These are phyloP conservation scores for Linnemannia zychae DNA, from an alignment of 192 early-diverging fungal genomes.

Conservation along the genomic window DNA sequence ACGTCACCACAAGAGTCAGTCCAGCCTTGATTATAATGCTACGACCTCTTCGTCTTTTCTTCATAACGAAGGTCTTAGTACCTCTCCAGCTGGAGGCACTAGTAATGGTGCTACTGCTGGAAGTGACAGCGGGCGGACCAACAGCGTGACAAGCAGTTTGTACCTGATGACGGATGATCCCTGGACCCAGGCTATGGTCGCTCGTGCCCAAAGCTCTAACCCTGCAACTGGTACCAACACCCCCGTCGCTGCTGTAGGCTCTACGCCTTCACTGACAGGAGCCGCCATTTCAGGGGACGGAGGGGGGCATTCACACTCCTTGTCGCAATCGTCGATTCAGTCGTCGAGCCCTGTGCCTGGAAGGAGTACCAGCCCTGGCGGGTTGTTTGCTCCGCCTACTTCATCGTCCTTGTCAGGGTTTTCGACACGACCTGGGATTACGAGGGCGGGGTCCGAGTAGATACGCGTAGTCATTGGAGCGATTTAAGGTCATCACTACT, in stretches of 20 bases:
- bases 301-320: not conserved
- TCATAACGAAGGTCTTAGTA: not conserved
- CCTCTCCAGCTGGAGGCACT: not conserved
- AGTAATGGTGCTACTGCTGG: not conserved
- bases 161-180: slow-evolving; percentile 34
- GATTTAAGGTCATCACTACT: no score
- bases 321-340: not conserved
- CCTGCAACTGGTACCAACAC: not conserved
- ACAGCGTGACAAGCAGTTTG: slow-evolving; percentile 24
- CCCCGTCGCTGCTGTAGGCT: not conserved
- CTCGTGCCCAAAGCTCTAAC: slow-evolving; percentile 20
- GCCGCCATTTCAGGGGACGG: not conserved
- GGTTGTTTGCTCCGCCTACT: not conserved
- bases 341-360: not conserved
- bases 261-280: not conserved
- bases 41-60: not conserved
- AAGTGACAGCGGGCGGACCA: slow-evolving; percentile 15
- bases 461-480: no score
- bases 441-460: not conserved
- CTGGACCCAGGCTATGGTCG: slow-evolving; percentile 50
- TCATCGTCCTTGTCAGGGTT: not conserved
- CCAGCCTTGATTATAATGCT: slow-evolving; percentile 26
- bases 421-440: not conserved
- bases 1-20: slow-evolving; percentile 13
- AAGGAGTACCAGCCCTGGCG: not conserved